A percentile compares a stretch with the other conserved stretches of the same genome.
Evolutionary conservation across 495 filamentous ascomycete genomes (phyloP).

Genomic region (Talaromyces stipitatus): DNA sequence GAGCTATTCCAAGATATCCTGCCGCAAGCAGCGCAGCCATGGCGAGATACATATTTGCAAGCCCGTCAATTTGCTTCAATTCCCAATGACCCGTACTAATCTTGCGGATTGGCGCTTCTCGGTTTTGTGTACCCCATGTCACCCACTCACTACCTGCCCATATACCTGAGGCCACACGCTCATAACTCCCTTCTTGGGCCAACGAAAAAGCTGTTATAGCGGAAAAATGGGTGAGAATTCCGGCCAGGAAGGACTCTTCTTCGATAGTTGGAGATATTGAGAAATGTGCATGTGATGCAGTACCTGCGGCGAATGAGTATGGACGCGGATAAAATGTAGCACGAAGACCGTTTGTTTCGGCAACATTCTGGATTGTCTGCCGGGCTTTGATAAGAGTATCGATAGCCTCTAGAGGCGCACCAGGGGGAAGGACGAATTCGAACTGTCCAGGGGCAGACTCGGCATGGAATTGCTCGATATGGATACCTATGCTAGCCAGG

Average conservation of each 20-base stretch:
- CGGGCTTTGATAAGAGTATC: constrained; percentile 68
- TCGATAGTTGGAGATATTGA: constrained; percentile 22
- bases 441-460: constrained; percentile 72
- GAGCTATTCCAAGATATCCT: constrained; percentile 53
- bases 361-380: constrained; percentile 50
- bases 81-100: constrained; percentile 32
- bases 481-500: constrained; percentile 53
- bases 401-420: constrained; percentile 57
- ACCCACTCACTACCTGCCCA: constrained; percentile 52
- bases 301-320: constrained; percentile 46
- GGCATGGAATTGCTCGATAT: constrained; percentile 68
- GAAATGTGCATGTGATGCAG: constrained; percentile 43
- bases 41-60: constrained; percentile 37
- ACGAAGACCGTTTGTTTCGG: constrained; percentile 40
- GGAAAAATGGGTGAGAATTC: constrained; percentile 23
- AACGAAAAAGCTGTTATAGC: constrained; percentile 31
- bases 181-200: constrained; percentile 32
- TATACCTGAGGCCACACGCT: constrained; percentile 31
- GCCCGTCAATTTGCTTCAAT: constrained; percentile 31
- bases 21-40: constrained; percentile 57
- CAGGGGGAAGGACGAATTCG: constrained; percentile 67
- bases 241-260: constrained; percentile 31
- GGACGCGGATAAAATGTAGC: constrained; percentile 78
- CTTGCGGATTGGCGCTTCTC: constrained; percentile 35
- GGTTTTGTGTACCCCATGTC: constrained; percentile 37